Evolutionary conservation across 495 filamentous ascomycete genomes (phyloP), one percentile per base, ranked within the genome.

Genomic region (Talaromyces thailandensis): DNA sequence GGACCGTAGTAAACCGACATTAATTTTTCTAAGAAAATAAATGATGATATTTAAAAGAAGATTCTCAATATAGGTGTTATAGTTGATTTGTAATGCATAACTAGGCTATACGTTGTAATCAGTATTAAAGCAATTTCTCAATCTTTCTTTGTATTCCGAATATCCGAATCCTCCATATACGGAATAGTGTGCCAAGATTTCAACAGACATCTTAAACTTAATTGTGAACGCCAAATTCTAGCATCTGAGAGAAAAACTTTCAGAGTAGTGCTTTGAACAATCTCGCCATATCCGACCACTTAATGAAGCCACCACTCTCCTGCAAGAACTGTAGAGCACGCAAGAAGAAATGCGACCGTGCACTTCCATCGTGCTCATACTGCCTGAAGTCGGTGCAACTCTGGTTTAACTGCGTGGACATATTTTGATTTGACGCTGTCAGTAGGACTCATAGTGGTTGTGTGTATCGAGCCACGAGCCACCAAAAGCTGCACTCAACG

Each of bases 311-410:
- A 14, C 64, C 64, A 21, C 61, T 65, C n/a, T 61, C 64, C 25
- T 65, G 64, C 52, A 43, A 58, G 53, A 65, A 65, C 28, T 65
- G 64, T 50, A 40, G 64, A 32, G 29, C 40, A 35, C 64, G 64
- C 61, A 65, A 65, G 61, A 63, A 63, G 59, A 65, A 65, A 63
- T 65, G 64, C 12, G 64, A 65, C 29, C 64, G 64, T 6, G 64
- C 64, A 16, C 63, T 63, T 37, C 64, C 64, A 1, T 25, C 60
- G 31, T 65, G 35, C 35, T 40, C 35, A 40, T 40, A 40, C 35
- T 40, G 35, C 14, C 9, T 40, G 35, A 40, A 40, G 35, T 40
- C 12, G 35, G 35, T 40, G 14, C 35, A 16, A 40, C 14, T 40
- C 35, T 40, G 35, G 2, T 16, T 12, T 4, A 16, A 40, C 35